Conservation (phyloP, 2,329 filamentous ascomycete species). For the Trichoderma semiorbis region DNA sequence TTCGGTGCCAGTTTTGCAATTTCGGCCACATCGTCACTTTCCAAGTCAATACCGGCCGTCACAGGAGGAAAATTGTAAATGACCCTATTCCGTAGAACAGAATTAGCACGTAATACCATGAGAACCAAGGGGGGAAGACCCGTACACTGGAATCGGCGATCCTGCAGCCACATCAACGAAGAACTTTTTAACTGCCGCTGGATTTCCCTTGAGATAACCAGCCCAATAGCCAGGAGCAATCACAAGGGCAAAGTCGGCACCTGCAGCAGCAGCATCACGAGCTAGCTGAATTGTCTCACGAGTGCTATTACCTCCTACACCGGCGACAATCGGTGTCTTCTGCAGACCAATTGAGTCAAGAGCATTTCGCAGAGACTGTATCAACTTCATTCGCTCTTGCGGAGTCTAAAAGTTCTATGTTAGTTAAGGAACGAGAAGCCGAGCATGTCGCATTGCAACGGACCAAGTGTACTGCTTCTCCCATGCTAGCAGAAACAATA, state of each 20-base stretch:
- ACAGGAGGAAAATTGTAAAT: slow-evolving; percentile 4
- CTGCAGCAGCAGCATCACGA: background rate
- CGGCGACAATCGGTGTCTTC: background rate
- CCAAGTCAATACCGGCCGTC: background rate
- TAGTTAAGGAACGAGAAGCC: background rate
- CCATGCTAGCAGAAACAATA: slow-evolving; percentile 6
- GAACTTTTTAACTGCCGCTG: background rate
- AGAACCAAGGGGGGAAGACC: background rate
- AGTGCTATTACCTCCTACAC: slow-evolving; percentile 1
- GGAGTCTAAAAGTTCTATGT: background rate
- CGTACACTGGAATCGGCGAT: background rate
- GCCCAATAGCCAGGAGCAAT: background rate
- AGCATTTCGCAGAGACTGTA: background rate
- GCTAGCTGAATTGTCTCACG: slow-evolving; percentile 5
- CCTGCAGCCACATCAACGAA: background rate
- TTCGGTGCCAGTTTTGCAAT: background rate
- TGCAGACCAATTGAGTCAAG: background rate
- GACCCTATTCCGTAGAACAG: background rate
- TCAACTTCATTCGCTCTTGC: background rate
- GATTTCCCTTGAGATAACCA: background rate
- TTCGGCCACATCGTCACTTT: background rate
- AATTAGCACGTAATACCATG: background rate
- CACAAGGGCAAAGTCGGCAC: background rate
- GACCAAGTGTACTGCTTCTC: slow-evolving; percentile 2
- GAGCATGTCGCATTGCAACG: background rate